Conservation (phyloP, 805 yeast genomes). For the Vanderwaltozyma polyspora region DNA sequence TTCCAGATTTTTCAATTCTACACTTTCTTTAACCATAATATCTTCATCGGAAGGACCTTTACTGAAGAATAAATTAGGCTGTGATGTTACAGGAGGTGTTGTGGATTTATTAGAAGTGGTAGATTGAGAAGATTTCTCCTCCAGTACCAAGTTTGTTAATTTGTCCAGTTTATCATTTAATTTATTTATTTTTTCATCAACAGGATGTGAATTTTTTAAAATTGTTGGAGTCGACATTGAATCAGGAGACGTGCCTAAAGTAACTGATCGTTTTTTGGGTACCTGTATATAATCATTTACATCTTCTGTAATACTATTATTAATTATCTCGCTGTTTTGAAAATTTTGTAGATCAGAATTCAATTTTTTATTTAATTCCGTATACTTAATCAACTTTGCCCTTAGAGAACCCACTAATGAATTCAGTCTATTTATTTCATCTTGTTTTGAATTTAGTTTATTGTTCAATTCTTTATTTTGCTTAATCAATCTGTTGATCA, state of each 20-base stretch:
- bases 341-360: slow-evolving; percentile 3
- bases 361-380: slow-evolving; percentile 22
- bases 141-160: slow-evolving; percentile 10
- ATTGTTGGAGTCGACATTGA: slow-evolving; percentile 1
- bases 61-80: not conserved
- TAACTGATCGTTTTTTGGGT: slow-evolving; percentile 14
- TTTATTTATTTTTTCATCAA: slow-evolving; percentile 12
- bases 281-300: slow-evolving; percentile 13
- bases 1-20: slow-evolving; percentile 26
- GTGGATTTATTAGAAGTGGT: not conserved
- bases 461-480: slow-evolving; percentile 28
- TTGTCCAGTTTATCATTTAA: slow-evolving; percentile 12
- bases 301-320: not conserved
- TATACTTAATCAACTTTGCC: slow-evolving; percentile 28
- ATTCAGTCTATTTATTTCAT: slow-evolving; percentile 21
- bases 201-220: slow-evolving; percentile 1
- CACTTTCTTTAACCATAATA: slow-evolving; percentile 26
- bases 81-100: not conserved
- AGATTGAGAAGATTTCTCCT: slow-evolving; percentile 1
- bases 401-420: slow-evolving; percentile 25
- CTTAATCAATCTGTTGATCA: slow-evolving; percentile 29
- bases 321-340: not conserved
- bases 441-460: slow-evolving; percentile 22
- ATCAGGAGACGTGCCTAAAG: slow-evolving; percentile 6
- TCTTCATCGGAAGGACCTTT: slow-evolving; percentile 24